Evolutionary conservation across 2,329 filamentous ascomycete species (phyloP), one percentile per base, ranked within the genome.

Genomic region (Trichophyton rubrum): DNA sequence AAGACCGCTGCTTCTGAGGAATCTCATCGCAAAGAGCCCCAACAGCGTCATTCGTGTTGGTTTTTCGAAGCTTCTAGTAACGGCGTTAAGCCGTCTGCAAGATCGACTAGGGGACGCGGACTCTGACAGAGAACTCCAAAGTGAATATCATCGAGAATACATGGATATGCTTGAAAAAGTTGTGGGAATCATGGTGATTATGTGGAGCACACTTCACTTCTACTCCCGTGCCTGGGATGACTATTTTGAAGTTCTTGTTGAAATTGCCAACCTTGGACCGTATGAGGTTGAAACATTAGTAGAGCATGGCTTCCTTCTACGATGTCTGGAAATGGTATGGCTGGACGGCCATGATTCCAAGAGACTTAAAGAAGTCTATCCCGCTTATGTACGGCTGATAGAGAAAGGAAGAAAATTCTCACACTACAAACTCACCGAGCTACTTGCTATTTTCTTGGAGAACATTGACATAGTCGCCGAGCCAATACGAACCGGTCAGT

Each of bases 141-240:
- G 60, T 64, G 64, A 62, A 47, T 71, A 68, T 67, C 61, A 68
- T 27, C 58, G 63, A 6, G 64, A 67, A 51, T 73, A 71, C 47
- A 60, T 68, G 7, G 62, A 67, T 58, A 65, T 68, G 7, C 66
- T 74, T 51, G 67, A 72, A 55, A 66, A 63, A 45, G 63, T 74
- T 30, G 65, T 84, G 45, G 66, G 68, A 17, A 73, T 83, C 22
- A 76, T 90, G 57, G 74, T 77, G 33, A 71, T 77, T 22, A 71
- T 89, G 2, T 89, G 84, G 82, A 74, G 79, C 2, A 76, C 73
- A n/a, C 83, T 90, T 61, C 83, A 88, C 62, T 72, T 76, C 2
- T 77, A 80, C 53, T 75, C 83, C 30, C 82, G 85, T 61, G 81
- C 87, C 2, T 93, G 89, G 89, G 82, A 85, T 47, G 88, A 92